Evolutionary conservation across 108 stramenopile genomes (phyloP), one percentile per base, ranked within the genome.

Genomic region (Nannochloropsis granulata): DNA sequence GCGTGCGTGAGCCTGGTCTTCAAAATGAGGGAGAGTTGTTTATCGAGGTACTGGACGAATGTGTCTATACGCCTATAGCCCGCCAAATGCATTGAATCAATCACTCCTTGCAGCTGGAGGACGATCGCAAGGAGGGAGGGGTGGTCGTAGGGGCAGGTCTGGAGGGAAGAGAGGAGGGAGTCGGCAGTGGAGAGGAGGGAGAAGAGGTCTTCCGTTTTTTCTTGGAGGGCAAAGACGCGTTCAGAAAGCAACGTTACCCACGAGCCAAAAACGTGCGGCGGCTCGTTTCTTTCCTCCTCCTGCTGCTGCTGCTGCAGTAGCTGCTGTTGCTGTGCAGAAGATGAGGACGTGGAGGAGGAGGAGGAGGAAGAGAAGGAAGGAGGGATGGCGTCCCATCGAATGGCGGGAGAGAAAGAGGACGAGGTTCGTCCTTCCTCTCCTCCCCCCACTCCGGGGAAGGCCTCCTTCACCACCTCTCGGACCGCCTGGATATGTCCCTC

Each of bases 141-240:
- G 11, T 8, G 34, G 44, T 80, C 82, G 44, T 79, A 91, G 78
- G 89, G 34, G 84, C 91, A 92, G 45, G 87, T 44, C 79, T 84
- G 44, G 11, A 92, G 44, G 16, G n/a, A 24, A 42, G 24, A 19
- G 12, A 92, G 81, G 13, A 44, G 21, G 82, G 88, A 87, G 43
- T 91, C 89, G 3, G 83, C 81, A 23, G 78, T 45, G 21, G 19
- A 43, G 0, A 84, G 23, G 13, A 85, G 81, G 78, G 93, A 91
- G 78, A 95, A 83, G 90, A 98, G 93, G 83, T 95, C 94, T 83
- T 96, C 96, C 34, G 97, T 93, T 45, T 93, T 87, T 87, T 96
- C 94, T 84, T 99, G 97, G 45, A 99, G 92, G 46, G 85, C 86
- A 43, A 89, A 87, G 44, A 96, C 87, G 16, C 94, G 92, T 25